These are phyloP conservation scores for Scedosporium apiospermum DNA, from an alignment of 2,329 filamentous ascomycete genomes.

Conservation along the genomic window DNA sequence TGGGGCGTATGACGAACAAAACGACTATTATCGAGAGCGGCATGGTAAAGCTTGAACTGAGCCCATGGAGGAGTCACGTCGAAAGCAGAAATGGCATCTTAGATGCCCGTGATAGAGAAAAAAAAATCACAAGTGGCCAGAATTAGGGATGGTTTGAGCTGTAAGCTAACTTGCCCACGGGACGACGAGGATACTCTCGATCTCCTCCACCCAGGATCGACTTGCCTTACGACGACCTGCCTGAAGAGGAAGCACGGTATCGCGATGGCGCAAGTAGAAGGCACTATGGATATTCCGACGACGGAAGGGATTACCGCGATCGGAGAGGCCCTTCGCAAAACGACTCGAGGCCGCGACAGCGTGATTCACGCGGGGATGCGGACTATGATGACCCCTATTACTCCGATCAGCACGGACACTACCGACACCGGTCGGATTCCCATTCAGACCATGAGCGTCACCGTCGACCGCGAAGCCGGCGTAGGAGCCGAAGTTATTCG, in stretches of 20 bases:
- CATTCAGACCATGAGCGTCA: constrained; percentile 6
- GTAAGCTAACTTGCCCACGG: constrained; percentile 35
- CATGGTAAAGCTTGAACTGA: constrained; percentile 32
- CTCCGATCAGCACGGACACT: not conserved
- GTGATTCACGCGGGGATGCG: constrained; percentile 9
- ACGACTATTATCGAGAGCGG: constrained; percentile 35
- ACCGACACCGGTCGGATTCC: not conserved
- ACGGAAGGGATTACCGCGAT: constrained; percentile 7
- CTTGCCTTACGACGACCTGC: constrained; percentile 23
- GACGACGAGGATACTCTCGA: constrained; percentile 31
- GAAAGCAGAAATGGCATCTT: not conserved
- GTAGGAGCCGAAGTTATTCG: constrained; percentile 22
- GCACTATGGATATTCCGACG: constrained; percentile 12
- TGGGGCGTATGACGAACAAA: constrained; percentile 17
- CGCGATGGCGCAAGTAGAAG: not conserved
- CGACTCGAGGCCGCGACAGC: constrained; percentile 3
- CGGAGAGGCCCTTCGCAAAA: constrained; percentile 6
- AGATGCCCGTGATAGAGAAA: not conserved
- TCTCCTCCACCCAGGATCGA: constrained; percentile 29
- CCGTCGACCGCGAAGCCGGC: constrained; percentile 10
- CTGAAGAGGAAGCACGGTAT: constrained; percentile 16
- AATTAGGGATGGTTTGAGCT: constrained; percentile 5
- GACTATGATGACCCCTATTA: constrained; percentile 10
- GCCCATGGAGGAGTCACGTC: constrained; percentile 6
- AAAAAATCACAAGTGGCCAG: constrained; percentile 1